Evolutionary conservation across 2,329 filamentous ascomycete genomes (phyloP).

Genomic region (Metarhizium anisopliae): DNA sequence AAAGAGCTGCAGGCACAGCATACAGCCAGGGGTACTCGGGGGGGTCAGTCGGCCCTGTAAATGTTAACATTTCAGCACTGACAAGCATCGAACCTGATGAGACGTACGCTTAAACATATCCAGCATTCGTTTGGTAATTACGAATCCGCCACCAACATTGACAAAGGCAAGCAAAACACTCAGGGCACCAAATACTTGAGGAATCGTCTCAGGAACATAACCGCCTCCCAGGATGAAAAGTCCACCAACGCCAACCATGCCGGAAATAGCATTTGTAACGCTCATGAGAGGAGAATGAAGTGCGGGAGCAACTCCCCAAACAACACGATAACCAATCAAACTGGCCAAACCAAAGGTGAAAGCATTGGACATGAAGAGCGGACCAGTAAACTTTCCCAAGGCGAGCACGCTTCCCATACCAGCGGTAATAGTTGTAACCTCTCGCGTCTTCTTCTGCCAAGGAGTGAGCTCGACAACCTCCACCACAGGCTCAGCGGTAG

Average conservation of each 20-base stretch:
- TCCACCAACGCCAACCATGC: conserved; percentile 83
- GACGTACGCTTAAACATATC: conserved; percentile 73
- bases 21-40: conserved; percentile 86
- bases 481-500: conserved; percentile 34
- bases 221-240: conserved; percentile 85
- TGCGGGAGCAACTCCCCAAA: conserved; percentile 79
- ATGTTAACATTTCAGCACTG: neutral
- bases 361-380: conserved; percentile 79
- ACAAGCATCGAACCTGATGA: neutral
- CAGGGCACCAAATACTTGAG: conserved; percentile 66
- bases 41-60: conserved; percentile 64
- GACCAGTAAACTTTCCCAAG: conserved; percentile 71
- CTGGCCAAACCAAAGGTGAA: conserved; percentile 80
- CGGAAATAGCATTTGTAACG: conserved; percentile 86
- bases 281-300: conserved; percentile 87
- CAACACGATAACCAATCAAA: conserved; percentile 77
- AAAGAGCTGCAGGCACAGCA: conserved; percentile 65
- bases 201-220: conserved; percentile 66
- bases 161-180: conserved; percentile 82
- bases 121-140: conserved; percentile 88
- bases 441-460: conserved; percentile 69
- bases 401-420: conserved; percentile 69
- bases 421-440: conserved; percentile 65
- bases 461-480: conserved; percentile 63
- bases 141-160: conserved; percentile 81